Percentiles rank a stretch among this genome's conserved stretches.
phyloP scores from a whole-genome alignment of 345 rosid species.

The Tarenaya hassleriana region DNA sequence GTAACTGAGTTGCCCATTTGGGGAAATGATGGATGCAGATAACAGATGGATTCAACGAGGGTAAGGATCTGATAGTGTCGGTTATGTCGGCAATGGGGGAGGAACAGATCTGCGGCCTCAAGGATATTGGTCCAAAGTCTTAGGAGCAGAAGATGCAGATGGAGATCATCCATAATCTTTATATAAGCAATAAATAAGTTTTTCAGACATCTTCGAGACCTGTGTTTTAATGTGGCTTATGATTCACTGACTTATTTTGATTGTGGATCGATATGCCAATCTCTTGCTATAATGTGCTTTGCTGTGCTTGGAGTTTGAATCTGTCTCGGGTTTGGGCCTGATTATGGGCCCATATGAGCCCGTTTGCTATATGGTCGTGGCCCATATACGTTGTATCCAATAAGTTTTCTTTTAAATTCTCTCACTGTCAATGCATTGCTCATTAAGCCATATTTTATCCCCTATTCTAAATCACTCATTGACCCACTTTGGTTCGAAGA shows the following conservation, averaged over 20 bases:
- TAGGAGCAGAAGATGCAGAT: too few relatives aligned
- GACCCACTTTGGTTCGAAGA: constrained; percentile 1
- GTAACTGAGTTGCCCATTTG: not conserved
- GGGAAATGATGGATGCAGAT: constrained; percentile 33
- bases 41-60: constrained; percentile 59
- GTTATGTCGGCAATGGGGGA: constrained; percentile 88
- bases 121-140: constrained; percentile 71
- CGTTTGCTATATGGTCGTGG: too few relatives aligned
- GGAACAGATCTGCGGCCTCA: constrained; percentile 72
- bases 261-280: constrained; percentile 20
- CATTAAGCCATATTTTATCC: too few relatives aligned
- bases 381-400: too few relatives aligned
- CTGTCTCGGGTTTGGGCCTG: not conserved
- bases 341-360: too few relatives aligned
- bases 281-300: not conserved
- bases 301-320: not conserved
- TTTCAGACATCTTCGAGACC: too few relatives aligned
- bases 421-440: too few relatives aligned
- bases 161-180: constrained; percentile 19
- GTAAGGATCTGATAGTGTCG: constrained; percentile 61
- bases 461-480: constrained; percentile 18
- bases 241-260: too few relatives aligned
- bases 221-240: too few relatives aligned
- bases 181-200: too few relatives aligned
- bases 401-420: too few relatives aligned